Conservation (phyloP, 345 rosid species). For the Viola odorata region DNA sequence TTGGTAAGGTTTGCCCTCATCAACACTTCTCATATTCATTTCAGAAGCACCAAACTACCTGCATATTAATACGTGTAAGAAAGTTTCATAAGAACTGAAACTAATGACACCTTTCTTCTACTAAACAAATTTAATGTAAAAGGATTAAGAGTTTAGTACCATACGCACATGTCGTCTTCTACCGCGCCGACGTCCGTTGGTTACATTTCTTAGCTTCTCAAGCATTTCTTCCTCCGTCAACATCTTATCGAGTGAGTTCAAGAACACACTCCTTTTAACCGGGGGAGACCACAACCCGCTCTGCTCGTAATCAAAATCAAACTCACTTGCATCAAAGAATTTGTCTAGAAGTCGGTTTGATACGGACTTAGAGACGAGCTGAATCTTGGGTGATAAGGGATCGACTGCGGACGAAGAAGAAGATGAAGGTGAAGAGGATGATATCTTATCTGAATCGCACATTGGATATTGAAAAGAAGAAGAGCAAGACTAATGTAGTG, state of each 20-base stretch:
- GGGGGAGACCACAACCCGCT: conserved; percentile 87
- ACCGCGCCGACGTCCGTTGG: conserved; percentile 20
- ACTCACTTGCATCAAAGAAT: conserved; percentile 57
- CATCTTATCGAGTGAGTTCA: conserved; percentile 51
- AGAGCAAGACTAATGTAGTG: background rate
- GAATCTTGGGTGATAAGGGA: conserved; percentile 27
- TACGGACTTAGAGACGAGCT: conserved; percentile 48
- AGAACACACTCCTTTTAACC: conserved; percentile 44
- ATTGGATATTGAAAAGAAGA: background rate
- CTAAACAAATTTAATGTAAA: background rate
- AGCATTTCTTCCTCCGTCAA: conserved; percentile 56
- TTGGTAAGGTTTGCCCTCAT: too few relatives aligned
- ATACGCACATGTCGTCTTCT: conserved; percentile 19
- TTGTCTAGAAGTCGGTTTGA: conserved; percentile 56
- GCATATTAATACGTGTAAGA: background rate
- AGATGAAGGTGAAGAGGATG: conserved; percentile 3
- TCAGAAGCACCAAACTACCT: conserved; percentile 17
- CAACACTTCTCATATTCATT: background rate
- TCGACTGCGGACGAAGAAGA: conserved; percentile 17
- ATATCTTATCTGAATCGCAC: background rate
- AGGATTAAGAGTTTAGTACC: background rate
- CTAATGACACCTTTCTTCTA: background rate
- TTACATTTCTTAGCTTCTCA: conserved; percentile 31
- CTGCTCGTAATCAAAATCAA: conserved; percentile 47
- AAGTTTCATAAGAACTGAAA: background rate